phyloP scores from a whole-genome alignment of 2,329 filamentous ascomycete species.

The Lecanicillium sp. region DNA sequence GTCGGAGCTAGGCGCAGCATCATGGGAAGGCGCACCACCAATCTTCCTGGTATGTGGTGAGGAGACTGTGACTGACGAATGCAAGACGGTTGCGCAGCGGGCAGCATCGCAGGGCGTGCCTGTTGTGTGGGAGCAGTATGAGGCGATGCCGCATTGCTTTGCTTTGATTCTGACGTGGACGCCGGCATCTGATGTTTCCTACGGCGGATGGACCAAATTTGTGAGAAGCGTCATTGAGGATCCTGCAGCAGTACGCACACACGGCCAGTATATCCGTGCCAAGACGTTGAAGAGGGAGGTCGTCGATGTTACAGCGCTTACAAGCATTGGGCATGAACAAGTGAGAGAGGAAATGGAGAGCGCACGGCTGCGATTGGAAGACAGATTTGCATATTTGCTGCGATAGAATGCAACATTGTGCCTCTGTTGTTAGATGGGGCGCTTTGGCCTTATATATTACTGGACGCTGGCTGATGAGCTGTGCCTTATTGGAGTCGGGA shows the following conservation, averaged over 20 bases:
- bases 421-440: too few species aligned
- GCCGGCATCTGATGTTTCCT: conserved; percentile 39
- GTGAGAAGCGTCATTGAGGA: conserved; percentile 31
- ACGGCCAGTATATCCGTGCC: conserved; percentile 37
- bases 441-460: too few species aligned
- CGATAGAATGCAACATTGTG: too few species aligned
- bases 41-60: conserved; percentile 57
- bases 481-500: too few species aligned
- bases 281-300: conserved; percentile 39
- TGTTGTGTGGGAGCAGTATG: conserved; percentile 59
- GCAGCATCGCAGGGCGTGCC: conserved; percentile 46
- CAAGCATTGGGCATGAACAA: too few species aligned
- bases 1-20: conserved; percentile 45
- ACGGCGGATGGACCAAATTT: conserved; percentile 47
- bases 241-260: conserved; percentile 24
- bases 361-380: too few species aligned
- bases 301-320: conserved; percentile 32
- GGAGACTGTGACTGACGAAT: conserved; percentile 62
- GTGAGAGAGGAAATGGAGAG: too few species aligned
- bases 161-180: conserved; percentile 43
- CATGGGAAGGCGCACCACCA: conserved; percentile 54
- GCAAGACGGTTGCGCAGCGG: conserved; percentile 45
- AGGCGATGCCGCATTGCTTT: conserved; percentile 69
- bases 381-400: too few species aligned
- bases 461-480: too few species aligned